phyloP scores from a whole-genome alignment of 352 stramenopile genomes.

The Phytophthora megakarya region DNA sequence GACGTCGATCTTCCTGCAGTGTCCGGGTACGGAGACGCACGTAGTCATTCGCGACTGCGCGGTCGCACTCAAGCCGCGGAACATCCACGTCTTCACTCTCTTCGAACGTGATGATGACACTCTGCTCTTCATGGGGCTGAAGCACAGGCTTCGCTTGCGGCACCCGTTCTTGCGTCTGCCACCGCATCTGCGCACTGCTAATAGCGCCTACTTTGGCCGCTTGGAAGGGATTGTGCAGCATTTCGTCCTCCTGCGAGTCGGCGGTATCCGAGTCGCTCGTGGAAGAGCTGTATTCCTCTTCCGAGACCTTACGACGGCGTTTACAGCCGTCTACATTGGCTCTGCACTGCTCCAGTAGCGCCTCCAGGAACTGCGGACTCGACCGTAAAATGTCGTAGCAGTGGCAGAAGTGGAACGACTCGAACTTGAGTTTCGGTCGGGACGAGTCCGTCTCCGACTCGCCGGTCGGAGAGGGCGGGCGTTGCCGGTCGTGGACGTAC shows the following conservation, averaged over 20 bases:
- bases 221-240: slow-evolving; percentile 3
- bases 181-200: slow-evolving; percentile 13
- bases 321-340: slow-evolving; percentile 12
- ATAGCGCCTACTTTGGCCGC: slow-evolving; percentile 14
- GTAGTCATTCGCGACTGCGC: slow-evolving; percentile 35
- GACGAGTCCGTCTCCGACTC: slow-evolving; percentile 25
- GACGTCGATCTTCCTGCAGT: slow-evolving; percentile 38
- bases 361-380: slow-evolving; percentile 21
- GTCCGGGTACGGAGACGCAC: slow-evolving; percentile 33
- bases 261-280: slow-evolving; percentile 26
- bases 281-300: slow-evolving; percentile 27
- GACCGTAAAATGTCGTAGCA: slow-evolving; percentile 38
- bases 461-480: slow-evolving; percentile 3
- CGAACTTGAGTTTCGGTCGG: slow-evolving; percentile 34
- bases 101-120: slow-evolving; percentile 27
- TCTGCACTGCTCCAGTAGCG: slow-evolving; percentile 17
- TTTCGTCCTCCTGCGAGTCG: slow-evolving; percentile 22
- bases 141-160: not conserved
- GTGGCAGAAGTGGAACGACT: slow-evolving; percentile 42
- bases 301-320: slow-evolving; percentile 17
- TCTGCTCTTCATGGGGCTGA: not conserved
- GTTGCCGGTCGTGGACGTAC: slow-evolving; percentile 28
- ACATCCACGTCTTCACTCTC: slow-evolving; percentile 16
- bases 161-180: slow-evolving; percentile 2
- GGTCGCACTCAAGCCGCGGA: slow-evolving; percentile 29